These are phyloP conservation scores for Cephaloascus albidus DNA, from an alignment of 805 yeast species.

Conservation along the genomic window DNA sequence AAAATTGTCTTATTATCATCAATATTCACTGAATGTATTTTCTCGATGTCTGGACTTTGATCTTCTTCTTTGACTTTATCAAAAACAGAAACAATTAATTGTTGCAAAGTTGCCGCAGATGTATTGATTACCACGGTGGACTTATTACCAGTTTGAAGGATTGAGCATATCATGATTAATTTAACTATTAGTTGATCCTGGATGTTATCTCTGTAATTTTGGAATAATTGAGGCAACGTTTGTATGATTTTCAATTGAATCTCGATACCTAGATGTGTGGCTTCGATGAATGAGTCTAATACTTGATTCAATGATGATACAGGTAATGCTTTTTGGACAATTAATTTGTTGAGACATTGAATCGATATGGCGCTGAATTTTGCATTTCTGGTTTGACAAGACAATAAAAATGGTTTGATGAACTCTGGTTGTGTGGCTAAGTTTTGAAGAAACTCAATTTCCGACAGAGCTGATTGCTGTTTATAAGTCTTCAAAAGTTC, in stretches of 20 bases:
- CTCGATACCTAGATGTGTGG: slow-evolving; percentile 68
- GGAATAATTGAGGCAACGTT: slow-evolving; percentile 66
- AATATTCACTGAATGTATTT: slow-evolving; percentile 23
- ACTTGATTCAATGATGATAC: slow-evolving; percentile 41
- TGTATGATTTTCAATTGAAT: slow-evolving; percentile 83
- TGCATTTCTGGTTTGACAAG: slow-evolving; percentile 68
- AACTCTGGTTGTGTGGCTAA: slow-evolving; percentile 42
- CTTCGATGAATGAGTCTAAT: slow-evolving; percentile 60
- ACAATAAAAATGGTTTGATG: slow-evolving; percentile 58
- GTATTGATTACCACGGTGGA: slow-evolving; percentile 77
- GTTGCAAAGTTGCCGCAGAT: slow-evolving; percentile 89
- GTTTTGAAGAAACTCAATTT: slow-evolving; percentile 13
- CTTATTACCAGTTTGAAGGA: slow-evolving; percentile 59
- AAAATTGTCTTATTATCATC: slow-evolving; percentile 33
- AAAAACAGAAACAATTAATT: slow-evolving; percentile 67
- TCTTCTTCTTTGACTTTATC: slow-evolving; percentile 49
- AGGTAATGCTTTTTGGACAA: slow-evolving; percentile 47
- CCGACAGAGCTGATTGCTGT: slow-evolving; percentile 13
- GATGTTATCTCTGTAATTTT: slow-evolving; percentile 47
- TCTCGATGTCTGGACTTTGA: slow-evolving; percentile 3
- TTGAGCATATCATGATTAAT: slow-evolving; percentile 60
- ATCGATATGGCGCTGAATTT: slow-evolving; percentile 66
- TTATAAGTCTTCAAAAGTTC: slow-evolving; percentile 28
- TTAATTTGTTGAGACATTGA: slow-evolving; percentile 58
- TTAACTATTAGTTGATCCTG: slow-evolving; percentile 47